Evolutionary conservation across 345 rosid genomes (phyloP), one percentile per base, ranked within the genome.

Genomic region (Aquilaria malaccensis): DNA sequence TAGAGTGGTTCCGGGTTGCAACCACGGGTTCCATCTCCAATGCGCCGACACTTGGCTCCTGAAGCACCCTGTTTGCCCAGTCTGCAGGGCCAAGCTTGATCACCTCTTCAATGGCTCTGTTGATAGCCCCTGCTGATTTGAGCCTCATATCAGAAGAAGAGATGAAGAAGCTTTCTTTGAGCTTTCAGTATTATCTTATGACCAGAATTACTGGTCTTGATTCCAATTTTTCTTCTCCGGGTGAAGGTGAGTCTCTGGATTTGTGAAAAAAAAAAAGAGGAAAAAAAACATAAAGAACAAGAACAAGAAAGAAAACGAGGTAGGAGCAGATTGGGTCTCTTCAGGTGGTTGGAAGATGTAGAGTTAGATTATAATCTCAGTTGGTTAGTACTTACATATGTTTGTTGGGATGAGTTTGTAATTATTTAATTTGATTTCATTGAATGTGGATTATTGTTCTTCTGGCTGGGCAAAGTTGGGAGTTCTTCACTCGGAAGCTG

Each of bases 41-140:
- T 89, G 97, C 55, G 83, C 77, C 4, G 95, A 89, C 65, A 63
- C 87, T 60, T 89, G 97, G 97, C 85, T 89, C 9, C 72, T 77
- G 1, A 66, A 75, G 33, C 80, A 79, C 13, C 29, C 87, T 4
- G 70, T 76, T 14, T 89, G 94, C 60, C 96, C 96, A 7, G 66
- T 86, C 48, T 89, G 94, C 43, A 68, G 94, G 31, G 69, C 77
- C 31, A 71, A 76, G 45, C 80, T 86, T 30, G 83, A 72, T 61
- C 61, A 71, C 11, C 67, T 63, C 48, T 48, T 72, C 62, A 64
- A 61, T 59, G 4, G 10, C 1, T 33, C 54, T 61, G 29, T 9
- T 9, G 68, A 64, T 33, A 69, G 52, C 61, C 61, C 73, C 43
- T 73, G 73, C 53, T 73, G 68, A 61, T 3, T 37, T 37, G 5